Evolutionary conservation across 441 rosid species (phyloP), one percentile per base, ranked within the genome.

Genomic region (Syzygium malaccense): DNA sequence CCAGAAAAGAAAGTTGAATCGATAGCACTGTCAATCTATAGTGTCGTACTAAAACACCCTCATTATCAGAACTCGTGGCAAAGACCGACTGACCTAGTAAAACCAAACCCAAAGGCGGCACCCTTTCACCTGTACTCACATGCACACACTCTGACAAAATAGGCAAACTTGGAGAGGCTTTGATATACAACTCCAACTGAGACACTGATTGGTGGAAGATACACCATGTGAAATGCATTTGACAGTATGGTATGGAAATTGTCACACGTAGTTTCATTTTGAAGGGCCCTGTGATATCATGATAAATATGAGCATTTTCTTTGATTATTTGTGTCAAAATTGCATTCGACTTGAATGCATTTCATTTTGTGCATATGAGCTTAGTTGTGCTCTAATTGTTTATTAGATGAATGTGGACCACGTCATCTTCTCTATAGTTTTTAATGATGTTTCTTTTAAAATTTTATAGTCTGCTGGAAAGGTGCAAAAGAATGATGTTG

Each of bases 391-490:
- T 45, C 84, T 41, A 48, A 78, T 41, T 78, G 53, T 78, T 78
- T 78, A 78, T 45, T 14, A 78, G 84, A 41, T 41, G 84, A 45
- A 78, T 78, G 53, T 25, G 53, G 53, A 41, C 53, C 17, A 26
- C 4, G 1, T 25, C 53, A 75, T 75, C 53, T 75, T 75, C 84
- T 78, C 53, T 78, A 41, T 78, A 25, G 15, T 25, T 78, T 23
- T 14, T 78, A 45, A 78, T 78, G 84, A 25, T 2, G 18, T 41
- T 14, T 45, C 30, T 78, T 41, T 78, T 41, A 14, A 78, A 78
- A 78, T 23, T 91, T 88, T 91, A 88, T 93, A 97, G 99, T 96
- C 99, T 90, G 95, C 98, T 88, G 99, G 99, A 79, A 97, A 94
- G 92, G 90, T 89, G 88, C 91, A 88, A 90, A 95, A 93, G 93